A percentile compares a stretch with the other conserved stretches of the same genome.
These are phyloP conservation scores for Leccinellum luteum DNA, from an alignment of 768 basidiomycete species.

Conservation along the genomic window DNA sequence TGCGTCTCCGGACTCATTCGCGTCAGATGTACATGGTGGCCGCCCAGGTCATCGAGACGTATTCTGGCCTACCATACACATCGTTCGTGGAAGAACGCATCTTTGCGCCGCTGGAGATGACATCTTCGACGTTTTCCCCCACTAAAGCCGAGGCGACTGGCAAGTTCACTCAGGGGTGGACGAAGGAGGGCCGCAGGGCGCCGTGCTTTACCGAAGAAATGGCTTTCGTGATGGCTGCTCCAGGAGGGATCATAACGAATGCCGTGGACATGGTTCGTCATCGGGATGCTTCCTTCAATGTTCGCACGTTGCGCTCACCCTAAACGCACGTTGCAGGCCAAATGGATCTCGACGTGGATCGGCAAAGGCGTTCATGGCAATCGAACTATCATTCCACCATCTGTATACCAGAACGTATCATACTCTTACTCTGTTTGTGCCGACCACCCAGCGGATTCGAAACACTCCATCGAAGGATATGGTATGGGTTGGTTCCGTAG, in stretches of 20 bases:
- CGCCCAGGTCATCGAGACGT: slow-evolving; percentile 34
- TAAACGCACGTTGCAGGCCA: slow-evolving; percentile 26
- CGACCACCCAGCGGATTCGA: slow-evolving; percentile 7
- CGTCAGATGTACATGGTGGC: slow-evolving; percentile 39
- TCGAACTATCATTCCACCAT: slow-evolving; percentile 31
- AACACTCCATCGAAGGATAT: slow-evolving; percentile 36
- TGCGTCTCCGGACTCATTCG: not conserved
- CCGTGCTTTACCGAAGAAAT: slow-evolving; percentile 32
- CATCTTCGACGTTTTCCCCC: slow-evolving; percentile 37
- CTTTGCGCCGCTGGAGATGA: slow-evolving; percentile 41
- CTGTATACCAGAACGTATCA: slow-evolving; percentile 30
- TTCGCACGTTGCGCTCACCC: not conserved
- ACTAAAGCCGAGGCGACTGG: slow-evolving; percentile 32
- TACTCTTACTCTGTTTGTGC: slow-evolving; percentile 28
- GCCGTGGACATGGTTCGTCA: slow-evolving; percentile 40
- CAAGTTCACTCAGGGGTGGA: slow-evolving; percentile 35
- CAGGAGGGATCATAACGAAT: slow-evolving; percentile 45
- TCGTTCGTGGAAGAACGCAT: slow-evolving; percentile 43
- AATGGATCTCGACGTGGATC: slow-evolving; percentile 39
- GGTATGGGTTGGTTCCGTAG: slow-evolving; percentile 42
- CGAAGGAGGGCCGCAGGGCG: slow-evolving; percentile 30
- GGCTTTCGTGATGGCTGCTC: slow-evolving; percentile 31
- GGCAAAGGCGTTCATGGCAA: slow-evolving; percentile 33
- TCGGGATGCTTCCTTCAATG: not conserved
- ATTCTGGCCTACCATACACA: slow-evolving; percentile 33